These are phyloP conservation scores for Peronosclerospora sorghi DNA, from an alignment of 352 stramenopile species.

Conservation along the genomic window DNA sequence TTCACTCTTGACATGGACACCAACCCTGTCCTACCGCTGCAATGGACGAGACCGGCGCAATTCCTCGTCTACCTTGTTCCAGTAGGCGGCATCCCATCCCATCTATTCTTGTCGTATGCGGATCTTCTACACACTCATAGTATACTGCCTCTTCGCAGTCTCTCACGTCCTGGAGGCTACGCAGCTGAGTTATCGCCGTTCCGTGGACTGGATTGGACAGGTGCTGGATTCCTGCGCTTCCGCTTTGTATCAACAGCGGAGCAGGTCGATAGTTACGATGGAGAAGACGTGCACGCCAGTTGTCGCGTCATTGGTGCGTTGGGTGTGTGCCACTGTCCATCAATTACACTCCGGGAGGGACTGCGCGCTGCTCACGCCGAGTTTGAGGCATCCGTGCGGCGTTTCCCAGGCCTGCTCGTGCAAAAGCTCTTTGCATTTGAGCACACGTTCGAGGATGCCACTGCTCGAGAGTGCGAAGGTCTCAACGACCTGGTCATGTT, in stretches of 20 bases:
- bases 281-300: constrained; percentile 65
- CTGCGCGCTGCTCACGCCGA: constrained; percentile 47
- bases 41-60: constrained; percentile 54
- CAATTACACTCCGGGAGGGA: constrained; percentile 27
- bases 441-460: constrained; percentile 53
- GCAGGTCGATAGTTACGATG: constrained; percentile 41
- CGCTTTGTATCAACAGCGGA: constrained; percentile 60
- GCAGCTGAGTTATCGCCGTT: constrained; percentile 74
- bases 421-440: constrained; percentile 82
- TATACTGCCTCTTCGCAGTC: constrained; percentile 46
- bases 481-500: constrained; percentile 75
- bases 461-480: constrained; percentile 40
- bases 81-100: constrained; percentile 47
- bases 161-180: constrained; percentile 71
- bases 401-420: constrained; percentile 58
- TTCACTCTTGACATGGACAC: constrained; percentile 1
- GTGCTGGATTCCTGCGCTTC: constrained; percentile 41
- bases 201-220: constrained; percentile 57
- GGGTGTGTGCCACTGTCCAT: constrained; percentile 71
- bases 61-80: constrained; percentile 79
- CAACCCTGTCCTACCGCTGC: constrained; percentile 15
- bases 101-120: constrained; percentile 51
- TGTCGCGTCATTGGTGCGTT: constrained; percentile 62
- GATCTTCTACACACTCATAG: constrained; percentile 43
- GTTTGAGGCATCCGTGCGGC: constrained; percentile 52